Evolutionary conservation across 2,329 filamentous ascomycete species (phyloP).

Genomic region (Arthrobotrys conoides): DNA sequence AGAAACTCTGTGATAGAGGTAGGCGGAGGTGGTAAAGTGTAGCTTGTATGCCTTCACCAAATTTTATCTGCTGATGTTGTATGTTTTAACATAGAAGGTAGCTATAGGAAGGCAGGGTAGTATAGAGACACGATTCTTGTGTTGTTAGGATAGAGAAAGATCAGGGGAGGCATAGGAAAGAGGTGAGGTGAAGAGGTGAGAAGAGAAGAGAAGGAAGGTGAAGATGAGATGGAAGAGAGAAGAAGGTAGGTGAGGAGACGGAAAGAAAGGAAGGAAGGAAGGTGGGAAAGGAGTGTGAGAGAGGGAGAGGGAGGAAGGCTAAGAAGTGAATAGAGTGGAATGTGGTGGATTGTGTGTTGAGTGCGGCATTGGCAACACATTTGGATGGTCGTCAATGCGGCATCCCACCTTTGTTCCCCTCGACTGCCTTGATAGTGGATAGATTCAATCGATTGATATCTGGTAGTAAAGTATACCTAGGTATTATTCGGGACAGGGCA

Average conservation of each 20-base stretch:
- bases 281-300: neutral
- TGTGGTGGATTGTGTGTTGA: constrained; percentile 7
- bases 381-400: neutral
- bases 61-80: no score
- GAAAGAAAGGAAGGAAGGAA: neutral
- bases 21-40: no score
- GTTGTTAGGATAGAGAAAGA: no score
- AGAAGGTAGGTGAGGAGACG: neutral
- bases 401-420: neutral
- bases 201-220: neutral
- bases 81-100: no score
- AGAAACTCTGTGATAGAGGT: no score
- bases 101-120: no score
- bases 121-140: no score
- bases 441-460: no score
- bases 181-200: no score
- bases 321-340: neutral
- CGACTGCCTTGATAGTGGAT: neutral
- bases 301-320: neutral
- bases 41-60: no score
- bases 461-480: no score
- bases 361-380: constrained; percentile 2
- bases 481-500: neutral
- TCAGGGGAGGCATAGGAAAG: no score
- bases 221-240: neutral